These are phyloP conservation scores for Aspergillus nidulans DNA, from an alignment of 495 filamentous ascomycete species.

Conservation along the genomic window DNA sequence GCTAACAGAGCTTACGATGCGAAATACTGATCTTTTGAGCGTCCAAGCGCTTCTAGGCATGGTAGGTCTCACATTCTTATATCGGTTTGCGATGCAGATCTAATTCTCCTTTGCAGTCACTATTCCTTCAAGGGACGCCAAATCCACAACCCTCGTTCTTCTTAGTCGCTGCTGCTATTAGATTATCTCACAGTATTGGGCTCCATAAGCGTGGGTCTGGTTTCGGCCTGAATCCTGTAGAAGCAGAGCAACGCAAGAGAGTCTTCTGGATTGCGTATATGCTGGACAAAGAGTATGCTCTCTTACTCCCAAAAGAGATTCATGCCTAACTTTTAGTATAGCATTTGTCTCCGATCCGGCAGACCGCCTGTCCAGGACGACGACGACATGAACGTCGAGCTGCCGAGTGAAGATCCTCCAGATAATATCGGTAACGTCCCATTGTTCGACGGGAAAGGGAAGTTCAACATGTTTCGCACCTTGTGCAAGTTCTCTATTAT, in stretches of 20 bases:
- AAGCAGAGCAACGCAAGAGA: constrained; percentile 91
- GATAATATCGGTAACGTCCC: constrained; percentile 95
- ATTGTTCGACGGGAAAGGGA: constrained; percentile 81
- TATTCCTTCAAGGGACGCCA: constrained; percentile 94
- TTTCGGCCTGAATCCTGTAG: constrained; percentile 84
- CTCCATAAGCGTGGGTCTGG: constrained; percentile 88
- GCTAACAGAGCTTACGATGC: constrained; percentile 86
- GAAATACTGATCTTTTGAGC: constrained; percentile 91
- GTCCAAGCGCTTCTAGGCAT: constrained; percentile 97
- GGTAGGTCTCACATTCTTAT: constrained; percentile 39
- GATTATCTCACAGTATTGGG: constrained; percentile 89
- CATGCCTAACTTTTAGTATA: constrained; percentile 18
- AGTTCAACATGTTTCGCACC: constrained; percentile 87
- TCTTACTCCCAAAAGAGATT: neutral
- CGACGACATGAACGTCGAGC: constrained; percentile 96
- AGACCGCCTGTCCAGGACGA: constrained; percentile 93
- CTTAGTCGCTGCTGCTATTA: constrained; percentile 86
- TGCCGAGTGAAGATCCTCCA: constrained; percentile 83
- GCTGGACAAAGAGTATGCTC: constrained; percentile 76
- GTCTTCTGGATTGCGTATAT: constrained; percentile 99
- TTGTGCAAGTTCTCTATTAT: constrained; percentile 91
- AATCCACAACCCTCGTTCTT: constrained; percentile 96
- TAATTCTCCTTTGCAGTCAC: constrained; percentile 47
- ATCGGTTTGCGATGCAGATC: constrained; percentile 2
- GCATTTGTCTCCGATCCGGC: constrained; percentile 84